Percentiles rank a stretch among this genome's conserved stretches.
Evolutionary conservation across 176 grass and related monocot genomes (phyloP).

Genomic region (Panicum miliaceum): DNA sequence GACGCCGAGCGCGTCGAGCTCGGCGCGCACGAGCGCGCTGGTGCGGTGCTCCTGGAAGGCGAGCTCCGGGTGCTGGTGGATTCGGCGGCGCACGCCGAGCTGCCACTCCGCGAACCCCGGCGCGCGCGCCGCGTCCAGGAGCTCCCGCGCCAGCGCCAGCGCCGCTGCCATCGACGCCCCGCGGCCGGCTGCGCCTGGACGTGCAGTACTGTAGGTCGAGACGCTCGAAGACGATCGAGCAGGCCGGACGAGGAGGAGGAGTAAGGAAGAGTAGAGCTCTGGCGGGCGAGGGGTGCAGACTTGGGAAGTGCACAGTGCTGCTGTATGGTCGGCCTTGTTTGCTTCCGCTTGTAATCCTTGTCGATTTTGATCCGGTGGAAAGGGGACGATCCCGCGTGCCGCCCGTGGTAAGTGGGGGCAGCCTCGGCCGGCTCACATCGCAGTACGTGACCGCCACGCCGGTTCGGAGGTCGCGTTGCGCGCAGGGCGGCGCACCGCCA

Average conservation of each 20-base stretch:
- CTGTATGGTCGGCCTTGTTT: background rate
- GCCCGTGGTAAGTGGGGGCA: background rate
- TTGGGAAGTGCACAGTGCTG: no score
- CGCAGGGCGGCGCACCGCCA: no score
- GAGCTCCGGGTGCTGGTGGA: constrained; percentile 88
- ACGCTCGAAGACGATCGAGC: no score
- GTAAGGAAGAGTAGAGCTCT: no score
- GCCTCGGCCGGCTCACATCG: background rate
- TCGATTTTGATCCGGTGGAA: background rate
- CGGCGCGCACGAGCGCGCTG: constrained; percentile 63
- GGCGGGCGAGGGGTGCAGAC: no score
- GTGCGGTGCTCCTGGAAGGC: constrained; percentile 79
- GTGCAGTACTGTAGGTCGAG: no score
- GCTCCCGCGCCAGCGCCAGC: constrained; percentile 8
- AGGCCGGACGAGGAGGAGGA: no score
- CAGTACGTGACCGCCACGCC: no score
- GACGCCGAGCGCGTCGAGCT: constrained; percentile 70
- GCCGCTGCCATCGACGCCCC: background rate
- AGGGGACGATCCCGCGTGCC: constrained; percentile 2
- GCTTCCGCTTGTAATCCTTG: background rate
- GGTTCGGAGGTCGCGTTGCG: no score
- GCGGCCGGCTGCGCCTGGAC: background rate
- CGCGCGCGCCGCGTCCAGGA: constrained; percentile 59
- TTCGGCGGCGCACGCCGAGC: constrained; percentile 44
- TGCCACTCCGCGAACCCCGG: constrained; percentile 69